Base-by-base conservation (phyloP, 2,329 filamentous ascomycete genomes). In the Paramyrothecium roridum region DNA sequence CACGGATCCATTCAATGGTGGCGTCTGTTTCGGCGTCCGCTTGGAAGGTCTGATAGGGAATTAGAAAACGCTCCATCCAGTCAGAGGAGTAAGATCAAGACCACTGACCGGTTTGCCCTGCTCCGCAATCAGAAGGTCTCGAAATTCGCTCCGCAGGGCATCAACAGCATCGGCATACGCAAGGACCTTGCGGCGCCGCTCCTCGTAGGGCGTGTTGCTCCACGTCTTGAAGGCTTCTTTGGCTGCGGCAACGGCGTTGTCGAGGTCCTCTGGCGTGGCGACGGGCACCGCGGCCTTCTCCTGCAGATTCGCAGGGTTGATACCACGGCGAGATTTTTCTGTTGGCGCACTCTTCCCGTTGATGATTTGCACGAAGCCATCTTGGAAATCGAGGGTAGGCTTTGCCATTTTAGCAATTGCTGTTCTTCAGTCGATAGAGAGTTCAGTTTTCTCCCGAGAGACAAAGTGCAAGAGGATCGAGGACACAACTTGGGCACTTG, bases 231-330 rank as follows among this genome's bases (percentile, higher is more conserved):
- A 69, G 0, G 67, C 67, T 21, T 60, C 52, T 47, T 57, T 60
- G 1, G 54, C 67, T 7, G 63, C 60, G 0, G 59, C 61, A 1
- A 63, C 62, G 16, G 66, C 67, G 1, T 54, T 52, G 48, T 70
- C 62, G 8, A 70, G 53, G 26, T 67, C 59, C 3, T 60, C 59
- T 1, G 59, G 45, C 0, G 61, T 63, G 10, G 65, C 63, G 2
- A 69, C 56, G 1, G 66, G 65, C 1, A 67, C 65, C 10, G 62
- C 54, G 26, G 65, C 62, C n/a, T 72, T 65, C 10, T 65, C 65
- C 22, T 67, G 57, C 2, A 69, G 62, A 0, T 52, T 72, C 52
- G 58, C 71, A 56, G 58, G 72, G 62, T 66, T 71, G 62, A 23
- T 65, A 55, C 55, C 61, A 30, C 58, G 61, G 2, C 61, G 61